phyloP scores from a whole-genome alignment of 2,329 filamentous ascomycete species.

The Aspergillus novoparasiticus region DNA sequence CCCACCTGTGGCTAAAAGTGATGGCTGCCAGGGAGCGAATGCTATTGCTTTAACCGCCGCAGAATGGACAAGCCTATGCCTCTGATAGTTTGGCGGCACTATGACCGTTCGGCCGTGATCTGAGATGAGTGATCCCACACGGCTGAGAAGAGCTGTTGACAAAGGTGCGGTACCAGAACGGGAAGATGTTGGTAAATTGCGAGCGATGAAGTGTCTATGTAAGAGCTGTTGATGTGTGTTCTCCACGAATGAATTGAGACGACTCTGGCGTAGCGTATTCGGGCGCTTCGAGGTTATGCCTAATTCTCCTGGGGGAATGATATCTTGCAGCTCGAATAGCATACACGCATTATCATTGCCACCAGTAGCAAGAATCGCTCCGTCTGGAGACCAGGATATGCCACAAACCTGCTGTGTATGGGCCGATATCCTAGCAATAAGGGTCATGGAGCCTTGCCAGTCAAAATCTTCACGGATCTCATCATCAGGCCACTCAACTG shows the following conservation, averaged over 20 bases:
- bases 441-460: slow-evolving; percentile 76
- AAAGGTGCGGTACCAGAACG: slow-evolving; percentile 20
- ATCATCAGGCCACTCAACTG: slow-evolving; percentile 74
- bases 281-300: slow-evolving; percentile 5
- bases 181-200: slow-evolving; percentile 30
- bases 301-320: slow-evolving; percentile 41
- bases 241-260: slow-evolving; percentile 26
- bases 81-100: slow-evolving; percentile 60
- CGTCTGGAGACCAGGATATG: slow-evolving; percentile 80
- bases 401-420: slow-evolving; percentile 93
- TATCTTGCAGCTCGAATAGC: slow-evolving; percentile 70
- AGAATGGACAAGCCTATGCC: slow-evolving; percentile 74
- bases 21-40: slow-evolving; percentile 91
- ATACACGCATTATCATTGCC: slow-evolving; percentile 91
- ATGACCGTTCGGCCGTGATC: slow-evolving; percentile 46
- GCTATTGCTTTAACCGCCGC: slow-evolving; percentile 96
- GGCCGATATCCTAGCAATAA: slow-evolving; percentile 74
- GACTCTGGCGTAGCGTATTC: slow-evolving; percentile 11
- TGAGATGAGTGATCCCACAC: slow-evolving; percentile 32
- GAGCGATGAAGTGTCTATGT: slow-evolving; percentile 25
- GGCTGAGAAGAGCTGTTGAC: slow-evolving; percentile 25
- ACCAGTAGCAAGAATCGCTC: slow-evolving; percentile 78
- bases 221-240: slow-evolving; percentile 25
- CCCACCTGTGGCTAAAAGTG: slow-evolving; percentile 84
- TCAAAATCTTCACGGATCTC: slow-evolving; percentile 65